Base-by-base conservation (phyloP, 1,139 yeast genomes). In the Yamadazyma buinensis region DNA sequence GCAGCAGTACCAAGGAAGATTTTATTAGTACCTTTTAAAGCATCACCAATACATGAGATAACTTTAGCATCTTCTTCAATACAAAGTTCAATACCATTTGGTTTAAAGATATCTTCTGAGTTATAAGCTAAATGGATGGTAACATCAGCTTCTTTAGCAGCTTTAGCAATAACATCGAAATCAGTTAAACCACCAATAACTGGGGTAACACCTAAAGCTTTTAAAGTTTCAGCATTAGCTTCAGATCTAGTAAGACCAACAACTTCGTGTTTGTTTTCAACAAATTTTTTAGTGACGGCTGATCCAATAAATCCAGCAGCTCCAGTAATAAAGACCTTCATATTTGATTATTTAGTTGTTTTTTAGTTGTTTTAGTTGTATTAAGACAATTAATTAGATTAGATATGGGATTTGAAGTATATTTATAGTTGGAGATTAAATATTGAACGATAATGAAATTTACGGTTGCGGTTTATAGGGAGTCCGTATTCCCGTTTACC, bases 221-320 rank as follows among this genome's bases (percentile, higher is more conserved):
- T 45, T 29, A 66, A 49, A 18, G 47, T 43, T 5, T 55, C 61
- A 19, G 68, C 71, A 34, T 63, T 61, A 12, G 46, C 52, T 1
- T 42, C 40, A 3, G 66, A 49, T 49, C 73, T 54, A 9, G 63
- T 71, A 2, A 67, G 45, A 7, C 69, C 72, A 15, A 62, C 45
- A 2, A 66, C 70, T 12, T 41, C 41, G 44, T 64, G 62, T 11
- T 56, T 58, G 26, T 54, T 42, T 3, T 43, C 47, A 21, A 64
- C 30, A 24, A 59, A 55, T 22, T 38, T 43, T 37, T 55, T 47
- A 28, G 56, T 46, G 11, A 61, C 49, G 34, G 55, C 56, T 37
- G 53, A 55, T n/a, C 69, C 72, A 36, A 66, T 57, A 40, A 53
- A 65, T 4, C 72, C 72, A 18, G 62, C 54, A 23, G 67, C 72